Evolutionary conservation across 2,329 filamentous ascomycete genomes (phyloP).

Genomic region (Pseudogymnoascus sp.): DNA sequence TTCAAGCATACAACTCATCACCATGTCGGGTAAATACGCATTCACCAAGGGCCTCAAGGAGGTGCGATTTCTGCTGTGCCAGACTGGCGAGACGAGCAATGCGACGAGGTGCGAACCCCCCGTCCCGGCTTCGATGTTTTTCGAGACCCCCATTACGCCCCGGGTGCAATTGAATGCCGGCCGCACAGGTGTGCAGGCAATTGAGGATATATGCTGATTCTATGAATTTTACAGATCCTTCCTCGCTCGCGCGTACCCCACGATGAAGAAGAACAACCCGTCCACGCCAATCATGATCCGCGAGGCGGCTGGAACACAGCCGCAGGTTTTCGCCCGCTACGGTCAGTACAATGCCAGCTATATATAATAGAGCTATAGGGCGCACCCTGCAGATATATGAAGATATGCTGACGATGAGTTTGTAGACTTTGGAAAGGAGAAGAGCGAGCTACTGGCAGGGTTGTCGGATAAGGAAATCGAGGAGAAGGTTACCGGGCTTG

Average conservation of each 20-base stretch:
- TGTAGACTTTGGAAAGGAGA: conserved; percentile 61
- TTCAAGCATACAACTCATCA: conserved; percentile 8
- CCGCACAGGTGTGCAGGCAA: not conserved
- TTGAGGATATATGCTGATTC: not conserved
- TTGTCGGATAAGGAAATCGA: conserved; percentile 66
- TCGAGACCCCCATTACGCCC: not conserved
- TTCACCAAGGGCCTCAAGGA: conserved; percentile 87
- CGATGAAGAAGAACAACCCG: conserved; percentile 99
- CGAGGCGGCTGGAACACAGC: conserved; percentile 77
- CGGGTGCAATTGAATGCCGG: not conserved
- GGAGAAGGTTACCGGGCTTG: conserved; percentile 56
- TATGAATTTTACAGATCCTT: conserved; percentile 58
- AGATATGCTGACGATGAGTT: conserved; percentile 17
- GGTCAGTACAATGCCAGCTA: conserved; percentile 43
- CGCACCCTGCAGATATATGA: not conserved
- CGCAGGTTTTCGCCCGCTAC: conserved; percentile 86
- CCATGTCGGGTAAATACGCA: conserved; percentile 87
- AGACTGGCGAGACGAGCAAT: conserved; percentile 84
- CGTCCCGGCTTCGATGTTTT: conserved; percentile 1
- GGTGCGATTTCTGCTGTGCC: conserved; percentile 95
- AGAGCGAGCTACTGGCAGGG: conserved; percentile 54
- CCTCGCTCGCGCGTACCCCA: conserved; percentile 83
- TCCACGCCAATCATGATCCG: conserved; percentile 88
- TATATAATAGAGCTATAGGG: not conserved
- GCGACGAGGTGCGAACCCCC: conserved; percentile 63